Conservation (phyloP, 1,284 basidiomycete genomes). For the Papiliotrema fonsecae region DNA sequence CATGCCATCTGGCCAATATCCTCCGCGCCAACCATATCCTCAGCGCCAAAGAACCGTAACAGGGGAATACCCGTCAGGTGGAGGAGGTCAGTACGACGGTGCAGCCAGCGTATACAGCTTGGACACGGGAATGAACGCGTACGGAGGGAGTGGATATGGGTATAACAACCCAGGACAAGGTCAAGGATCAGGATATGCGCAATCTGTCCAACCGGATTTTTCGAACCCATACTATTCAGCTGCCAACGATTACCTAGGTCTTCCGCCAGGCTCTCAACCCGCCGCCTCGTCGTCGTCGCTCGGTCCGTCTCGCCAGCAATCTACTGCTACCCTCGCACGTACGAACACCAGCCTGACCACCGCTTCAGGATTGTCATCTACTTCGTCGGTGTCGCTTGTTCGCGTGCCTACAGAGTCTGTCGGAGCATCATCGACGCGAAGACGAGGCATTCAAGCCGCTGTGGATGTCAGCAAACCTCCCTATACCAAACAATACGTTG, state of each 20-base stretch:
- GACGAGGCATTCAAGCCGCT: conserved; percentile 56
- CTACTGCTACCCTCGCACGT: conserved; percentile 27
- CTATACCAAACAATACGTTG: conserved; percentile 93
- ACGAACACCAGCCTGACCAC: conserved; percentile 33
- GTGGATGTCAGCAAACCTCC: conserved; percentile 81
- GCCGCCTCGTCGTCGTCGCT: conserved; percentile 23
- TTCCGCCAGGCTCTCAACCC: conserved; percentile 47
- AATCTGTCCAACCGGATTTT: conserved; percentile 19
- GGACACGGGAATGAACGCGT: conserved; percentile 44
- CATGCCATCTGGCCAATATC: conserved; percentile 9
- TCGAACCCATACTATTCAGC: conserved; percentile 49
- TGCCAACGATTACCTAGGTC: conserved; percentile 73
- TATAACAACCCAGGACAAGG: conserved; percentile 11
- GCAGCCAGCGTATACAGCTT: conserved; percentile 45
- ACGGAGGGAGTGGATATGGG: conserved; percentile 14
- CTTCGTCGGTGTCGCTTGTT: conserved; percentile 30
- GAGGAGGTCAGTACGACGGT: conserved; percentile 16
- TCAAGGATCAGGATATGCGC: conserved; percentile 8
- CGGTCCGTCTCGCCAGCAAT: conserved; percentile 24
- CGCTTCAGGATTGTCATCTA: conserved; percentile 34
- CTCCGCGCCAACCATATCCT: conserved; percentile 10
- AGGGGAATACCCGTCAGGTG: conserved; percentile 11
- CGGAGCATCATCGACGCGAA: conserved; percentile 50
- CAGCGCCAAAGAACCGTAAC: conserved; percentile 18
- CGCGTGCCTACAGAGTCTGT: conserved; percentile 52